A percentile compares a stretch with the other conserved stretches of the same genome.
phyloP scores from a whole-genome alignment of 129 eudicot species.

The Lonicera japonica region DNA sequence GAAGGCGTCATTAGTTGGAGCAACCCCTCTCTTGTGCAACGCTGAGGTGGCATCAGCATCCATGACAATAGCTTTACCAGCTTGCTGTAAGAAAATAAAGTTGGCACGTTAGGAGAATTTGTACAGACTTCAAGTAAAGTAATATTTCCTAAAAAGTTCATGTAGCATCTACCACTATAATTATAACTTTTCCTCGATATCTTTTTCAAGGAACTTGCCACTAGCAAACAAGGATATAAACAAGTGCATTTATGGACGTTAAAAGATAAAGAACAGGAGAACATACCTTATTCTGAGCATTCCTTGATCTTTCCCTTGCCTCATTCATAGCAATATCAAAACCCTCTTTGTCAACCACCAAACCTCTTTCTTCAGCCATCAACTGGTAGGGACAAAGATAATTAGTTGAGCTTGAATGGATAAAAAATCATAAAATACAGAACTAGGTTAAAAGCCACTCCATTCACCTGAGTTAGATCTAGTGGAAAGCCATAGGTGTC shows the following conservation, averaged over 20 bases:
- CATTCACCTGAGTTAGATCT: constrained; percentile 88
- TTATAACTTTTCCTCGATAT: neutral
- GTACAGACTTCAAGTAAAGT: neutral
- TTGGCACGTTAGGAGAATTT: neutral
- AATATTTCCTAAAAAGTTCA: neutral
- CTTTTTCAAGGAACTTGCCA: neutral
- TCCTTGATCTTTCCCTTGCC: constrained; percentile 98
- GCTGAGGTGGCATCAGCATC: constrained; percentile 95
- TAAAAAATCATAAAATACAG: neutral
- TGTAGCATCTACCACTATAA: neutral
- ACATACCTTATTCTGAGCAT: constrained; percentile 80
- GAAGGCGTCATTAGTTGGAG: constrained; percentile 62
- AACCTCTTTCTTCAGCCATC: constrained; percentile 97
- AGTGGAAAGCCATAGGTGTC: constrained; percentile 94
- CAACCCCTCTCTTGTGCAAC: constrained; percentile 66
- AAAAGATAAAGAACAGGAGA: neutral
- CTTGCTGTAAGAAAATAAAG: constrained; percentile 43
- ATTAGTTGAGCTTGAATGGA: constrained; percentile 6
- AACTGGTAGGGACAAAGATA: constrained; percentile 34
- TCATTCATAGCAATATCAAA: constrained; percentile 72
- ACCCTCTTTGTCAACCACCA: constrained; percentile 78
- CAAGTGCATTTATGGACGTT: neutral
- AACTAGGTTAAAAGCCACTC: neutral
- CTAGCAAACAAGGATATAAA: neutral
- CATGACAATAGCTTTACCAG: constrained; percentile 69